Percentiles rank a stretch among this genome's conserved stretches.
Conservation (phyloP, 148 eudicot genomes). For the Cornus controversa region DNA sequence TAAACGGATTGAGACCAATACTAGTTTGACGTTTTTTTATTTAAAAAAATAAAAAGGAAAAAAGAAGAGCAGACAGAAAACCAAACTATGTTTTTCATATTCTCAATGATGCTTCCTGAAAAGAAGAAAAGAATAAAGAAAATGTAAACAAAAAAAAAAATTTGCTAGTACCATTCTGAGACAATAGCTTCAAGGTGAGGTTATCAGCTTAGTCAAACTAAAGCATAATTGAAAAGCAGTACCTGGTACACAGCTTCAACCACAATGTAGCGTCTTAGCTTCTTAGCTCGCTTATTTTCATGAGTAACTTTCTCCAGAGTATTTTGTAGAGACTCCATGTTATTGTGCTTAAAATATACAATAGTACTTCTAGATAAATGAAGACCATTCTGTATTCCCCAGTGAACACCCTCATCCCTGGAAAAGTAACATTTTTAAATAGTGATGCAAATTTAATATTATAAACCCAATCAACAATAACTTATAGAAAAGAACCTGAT, state of each 20-base stretch:
- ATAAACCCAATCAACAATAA: not conserved
- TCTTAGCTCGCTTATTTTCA: constrained; percentile 70
- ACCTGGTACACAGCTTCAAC: constrained; percentile 97
- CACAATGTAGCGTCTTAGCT: constrained; percentile 92
- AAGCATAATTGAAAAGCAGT: constrained; percentile 8
- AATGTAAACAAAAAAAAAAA: not conserved
- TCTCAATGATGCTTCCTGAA: not conserved
- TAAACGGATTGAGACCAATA: not conserved
- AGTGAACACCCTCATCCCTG: constrained; percentile 98
- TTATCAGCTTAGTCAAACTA: not conserved
- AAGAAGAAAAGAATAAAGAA: not conserved
- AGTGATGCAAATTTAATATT: not conserved
- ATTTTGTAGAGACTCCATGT: constrained; percentile 67
- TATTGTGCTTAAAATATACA: constrained; percentile 87
- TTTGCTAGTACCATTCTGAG: not conserved
- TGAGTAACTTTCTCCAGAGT: constrained; percentile 68
- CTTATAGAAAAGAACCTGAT: not conserved
- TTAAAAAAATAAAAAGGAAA: no score
- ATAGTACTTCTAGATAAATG: constrained; percentile 91
- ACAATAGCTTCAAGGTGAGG: not conserved
- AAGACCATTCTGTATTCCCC: constrained; percentile 98
- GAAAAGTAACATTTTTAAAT: constrained; percentile 5
- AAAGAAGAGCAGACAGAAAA: no score
- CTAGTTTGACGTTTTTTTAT: not conserved
- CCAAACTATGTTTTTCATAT: not conserved